Evolutionary conservation across 1,284 basidiomycete species (phyloP), one percentile per base, ranked within the genome.

Genomic region (Malassezia nana): DNA sequence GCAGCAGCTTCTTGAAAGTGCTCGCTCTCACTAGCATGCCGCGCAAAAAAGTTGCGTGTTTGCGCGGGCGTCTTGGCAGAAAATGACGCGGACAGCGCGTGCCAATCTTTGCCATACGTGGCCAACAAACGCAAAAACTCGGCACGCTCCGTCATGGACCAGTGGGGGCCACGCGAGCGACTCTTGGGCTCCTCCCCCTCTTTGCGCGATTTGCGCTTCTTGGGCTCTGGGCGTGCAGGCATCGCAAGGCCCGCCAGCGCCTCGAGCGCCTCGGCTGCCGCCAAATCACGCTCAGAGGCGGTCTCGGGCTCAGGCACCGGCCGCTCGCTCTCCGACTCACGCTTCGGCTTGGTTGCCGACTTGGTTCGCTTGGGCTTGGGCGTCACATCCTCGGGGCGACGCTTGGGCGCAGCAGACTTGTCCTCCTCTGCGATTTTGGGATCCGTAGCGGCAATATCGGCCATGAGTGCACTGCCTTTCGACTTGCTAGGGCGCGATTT

Each of bases 11-110:
- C 66, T 22, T 72, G 67, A 18, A 63, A 60, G 55, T 72, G 69
- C 35, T 64, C 64, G 26, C 53, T 50, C 32, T 72, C 69, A 50
- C 59, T 56, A 12, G 62, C 63, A 52, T 73, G 72, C 39, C 57
- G 58, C 16, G 65, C 56, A 52, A 82, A 84, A 71, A 80, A 87
- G 66, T 84, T 83, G 56, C 78, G 79, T 44, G 86, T 84, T 78
- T 89, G 87, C 7, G 82, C 78, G 3, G 82, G 81, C 8, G 85
- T 87, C 82, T 89, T 89, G 67, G 82, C 83, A 7, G 82, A 81
- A 76, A 90, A 80, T 6, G 80, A 80, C 4, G 82, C 79, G 1
- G 87, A 82, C 43, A 90, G 85, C 15, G 81, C 79, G 59, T 83
- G 81, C 74, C 85, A 86, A 65, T 89, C 81, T 60, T 82, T 81